Evolutionary conservation across 139 green algal species (phyloP).

Genomic region (Gonium pectorale): DNA sequence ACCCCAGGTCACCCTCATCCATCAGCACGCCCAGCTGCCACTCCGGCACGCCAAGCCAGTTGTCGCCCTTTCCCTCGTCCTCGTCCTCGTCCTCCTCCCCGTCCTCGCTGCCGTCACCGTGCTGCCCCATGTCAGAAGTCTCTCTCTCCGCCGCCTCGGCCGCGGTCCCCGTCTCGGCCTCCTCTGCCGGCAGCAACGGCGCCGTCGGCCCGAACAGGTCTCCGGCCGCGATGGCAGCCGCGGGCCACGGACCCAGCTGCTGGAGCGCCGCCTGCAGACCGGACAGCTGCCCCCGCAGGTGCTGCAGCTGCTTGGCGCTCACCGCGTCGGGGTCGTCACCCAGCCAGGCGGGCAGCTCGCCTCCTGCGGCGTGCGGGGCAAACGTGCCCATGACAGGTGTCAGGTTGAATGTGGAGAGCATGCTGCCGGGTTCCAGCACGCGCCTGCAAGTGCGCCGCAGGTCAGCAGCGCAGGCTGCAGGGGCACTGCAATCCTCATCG

Average conservation of each 20-base stretch:
- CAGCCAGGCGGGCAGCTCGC: too few species aligned
- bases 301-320: constrained; percentile 22
- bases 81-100: not conserved
- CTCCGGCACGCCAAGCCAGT: not conserved
- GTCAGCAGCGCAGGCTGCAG: not conserved
- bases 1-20: not conserved
- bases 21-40: not conserved
- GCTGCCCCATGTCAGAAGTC: too few species aligned
- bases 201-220: constrained; percentile 28
- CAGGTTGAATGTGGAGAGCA: too few species aligned
- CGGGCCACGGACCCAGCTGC: constrained; percentile 29
- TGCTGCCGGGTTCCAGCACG: too few species aligned
- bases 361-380: too few species aligned
- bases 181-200: not conserved
- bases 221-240: not conserved
- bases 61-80: not conserved
- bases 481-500: not conserved
- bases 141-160: not conserved
- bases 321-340: not conserved
- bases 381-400: too few species aligned
- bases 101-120: not conserved
- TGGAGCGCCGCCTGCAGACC: not conserved
- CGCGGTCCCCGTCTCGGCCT: not conserved
- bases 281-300: constrained; percentile 18
- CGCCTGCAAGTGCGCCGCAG: too few species aligned